phyloP scores from a whole-genome alignment of 805 yeast species.

The Blastobotrys americana region DNA sequence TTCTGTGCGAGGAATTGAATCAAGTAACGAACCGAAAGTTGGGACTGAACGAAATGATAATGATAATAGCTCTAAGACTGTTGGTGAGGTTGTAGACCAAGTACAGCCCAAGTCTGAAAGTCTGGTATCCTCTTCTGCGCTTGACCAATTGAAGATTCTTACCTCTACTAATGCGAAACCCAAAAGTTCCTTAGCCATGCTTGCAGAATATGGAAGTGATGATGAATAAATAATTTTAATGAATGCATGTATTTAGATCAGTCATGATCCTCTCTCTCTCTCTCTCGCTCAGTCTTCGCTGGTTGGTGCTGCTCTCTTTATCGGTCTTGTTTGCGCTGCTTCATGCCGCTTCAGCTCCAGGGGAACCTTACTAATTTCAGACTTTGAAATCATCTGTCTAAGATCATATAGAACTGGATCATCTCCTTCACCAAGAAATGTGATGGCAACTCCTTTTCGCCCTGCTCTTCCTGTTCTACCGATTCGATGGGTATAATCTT shows the following conservation, averaged over 20 bases:
- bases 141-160: background rate
- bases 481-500: conserved; percentile 83
- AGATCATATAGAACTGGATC: conserved; percentile 43
- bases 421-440: conserved; percentile 60
- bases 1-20: conserved; percentile 7
- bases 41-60: background rate
- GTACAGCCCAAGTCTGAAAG: too few relatives aligned
- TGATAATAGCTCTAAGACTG: too few relatives aligned
- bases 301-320: too few relatives aligned
- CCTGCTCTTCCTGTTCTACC: conserved; percentile 99
- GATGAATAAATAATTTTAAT: conserved; percentile 3
- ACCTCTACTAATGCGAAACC: conserved; percentile 1
- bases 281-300: too few relatives aligned
- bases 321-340: conserved; percentile 11
- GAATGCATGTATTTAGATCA: background rate
- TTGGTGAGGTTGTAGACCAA: too few relatives aligned
- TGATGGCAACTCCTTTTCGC: conserved; percentile 62
- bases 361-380: conserved; percentile 35
- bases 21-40: background rate
- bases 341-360: conserved; percentile 31
- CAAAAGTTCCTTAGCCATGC: conserved; percentile 1
- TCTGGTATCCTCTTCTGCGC: background rate
- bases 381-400: conserved; percentile 40
- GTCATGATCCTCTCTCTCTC: too few relatives aligned
- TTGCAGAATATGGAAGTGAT: conserved; percentile 1